Conservation (phyloP, 208 protist species). For the Leishmania turanica region DNA sequence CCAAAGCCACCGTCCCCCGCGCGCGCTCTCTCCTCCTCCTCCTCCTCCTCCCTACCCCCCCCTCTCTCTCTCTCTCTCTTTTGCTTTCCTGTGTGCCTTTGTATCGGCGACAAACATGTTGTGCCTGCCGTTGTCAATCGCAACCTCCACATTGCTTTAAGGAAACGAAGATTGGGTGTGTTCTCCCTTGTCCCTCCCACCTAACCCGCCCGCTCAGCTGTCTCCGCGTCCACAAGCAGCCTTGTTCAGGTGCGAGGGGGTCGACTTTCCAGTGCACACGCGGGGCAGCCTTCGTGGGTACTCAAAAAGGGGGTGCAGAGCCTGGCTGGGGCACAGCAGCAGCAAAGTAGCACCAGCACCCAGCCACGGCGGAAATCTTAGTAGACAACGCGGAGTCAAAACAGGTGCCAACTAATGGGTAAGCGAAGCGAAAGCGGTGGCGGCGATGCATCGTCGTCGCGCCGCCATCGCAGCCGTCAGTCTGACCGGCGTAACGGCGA, state of each 20-base stretch:
- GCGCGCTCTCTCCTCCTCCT: neutral
- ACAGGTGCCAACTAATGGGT: slow-evolving; percentile 12
- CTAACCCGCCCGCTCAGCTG: neutral
- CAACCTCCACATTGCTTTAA: neutral
- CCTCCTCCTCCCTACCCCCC: too few relatives aligned
- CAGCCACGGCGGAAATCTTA: neutral
- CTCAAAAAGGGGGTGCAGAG: neutral
- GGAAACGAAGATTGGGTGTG: neutral
- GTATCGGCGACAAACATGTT: neutral
- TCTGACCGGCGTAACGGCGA: neutral
- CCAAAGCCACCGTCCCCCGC: neutral
- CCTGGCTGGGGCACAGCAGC: neutral
- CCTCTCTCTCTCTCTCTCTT: neutral
- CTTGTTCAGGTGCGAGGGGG: neutral
- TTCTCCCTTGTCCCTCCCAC: neutral
- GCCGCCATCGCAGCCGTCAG: slow-evolving; percentile 13
- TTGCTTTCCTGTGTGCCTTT: neutral
- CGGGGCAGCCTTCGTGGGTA: neutral
- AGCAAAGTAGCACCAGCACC: neutral
- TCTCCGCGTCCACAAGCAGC: neutral
- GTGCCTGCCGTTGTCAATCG: neutral
- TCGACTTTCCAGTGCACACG: neutral
- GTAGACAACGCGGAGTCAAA: neutral
- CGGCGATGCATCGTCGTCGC: neutral
- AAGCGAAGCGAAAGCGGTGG: slow-evolving; percentile 15